phyloP scores from a whole-genome alignment of 2,329 filamentous ascomycete genomes.

The Curvularia lunata region DNA sequence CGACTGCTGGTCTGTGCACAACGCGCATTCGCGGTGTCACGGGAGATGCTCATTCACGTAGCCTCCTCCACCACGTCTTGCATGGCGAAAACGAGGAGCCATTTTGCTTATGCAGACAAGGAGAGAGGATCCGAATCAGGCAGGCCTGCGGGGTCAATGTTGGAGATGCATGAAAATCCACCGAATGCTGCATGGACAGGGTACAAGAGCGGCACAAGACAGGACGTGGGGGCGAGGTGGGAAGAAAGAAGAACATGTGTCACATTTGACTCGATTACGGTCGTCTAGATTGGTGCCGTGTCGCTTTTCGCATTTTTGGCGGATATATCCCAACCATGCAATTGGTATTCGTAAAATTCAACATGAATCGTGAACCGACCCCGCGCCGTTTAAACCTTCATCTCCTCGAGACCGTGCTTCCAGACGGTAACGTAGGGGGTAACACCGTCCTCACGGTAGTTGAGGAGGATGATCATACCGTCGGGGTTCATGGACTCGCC shows the following conservation, averaged over 20 bases:
- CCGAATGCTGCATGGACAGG: neutral
- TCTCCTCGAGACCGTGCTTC: constrained; percentile 90
- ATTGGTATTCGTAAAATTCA: constrained; percentile 47
- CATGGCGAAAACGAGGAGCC: neutral
- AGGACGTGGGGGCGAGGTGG: neutral
- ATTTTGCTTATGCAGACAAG: neutral
- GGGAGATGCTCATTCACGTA: constrained; percentile 15
- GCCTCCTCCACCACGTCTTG: neutral
- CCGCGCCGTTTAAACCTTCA: constrained; percentile 77
- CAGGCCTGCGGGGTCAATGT: neutral
- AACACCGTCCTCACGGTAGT: constrained; percentile 95
- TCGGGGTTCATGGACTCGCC: constrained; percentile 93
- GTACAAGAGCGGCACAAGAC: constrained; percentile 1
- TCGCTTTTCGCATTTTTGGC: constrained; percentile 43
- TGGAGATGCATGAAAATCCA: neutral
- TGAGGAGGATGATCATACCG: constrained; percentile 92
- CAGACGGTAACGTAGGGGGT: constrained; percentile 90
- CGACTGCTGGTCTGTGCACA: constrained; percentile 21
- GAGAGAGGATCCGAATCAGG: neutral
- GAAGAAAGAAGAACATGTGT: constrained; percentile 11
- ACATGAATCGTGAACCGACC: constrained; percentile 34
- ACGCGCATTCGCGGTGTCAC: constrained; percentile 33
- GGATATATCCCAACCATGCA: constrained; percentile 49
- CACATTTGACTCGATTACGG: constrained; percentile 25
- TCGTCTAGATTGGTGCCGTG: constrained; percentile 40